Evolutionary conservation across 441 rosid species (phyloP).

Genomic region (Syzygium malaccense): DNA sequence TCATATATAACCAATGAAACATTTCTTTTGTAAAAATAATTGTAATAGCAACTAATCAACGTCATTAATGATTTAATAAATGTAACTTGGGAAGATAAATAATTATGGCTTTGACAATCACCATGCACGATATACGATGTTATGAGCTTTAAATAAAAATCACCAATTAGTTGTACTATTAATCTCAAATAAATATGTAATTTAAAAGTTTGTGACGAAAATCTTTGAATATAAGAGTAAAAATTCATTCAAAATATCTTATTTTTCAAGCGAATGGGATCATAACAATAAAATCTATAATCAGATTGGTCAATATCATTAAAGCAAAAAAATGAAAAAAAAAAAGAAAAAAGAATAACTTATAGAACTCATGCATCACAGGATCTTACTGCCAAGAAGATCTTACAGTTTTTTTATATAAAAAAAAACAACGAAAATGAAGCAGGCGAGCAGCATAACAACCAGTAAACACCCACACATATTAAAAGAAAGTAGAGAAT

Average conservation of each 20-base stretch:
- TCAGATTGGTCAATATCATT: neutral
- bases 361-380: accelerated
- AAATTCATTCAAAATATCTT: neutral
- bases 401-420: neutral
- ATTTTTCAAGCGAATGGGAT: too few species aligned
- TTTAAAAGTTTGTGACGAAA: neutral
- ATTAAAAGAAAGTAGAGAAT: neutral
- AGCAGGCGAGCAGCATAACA: neutral
- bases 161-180: neutral
- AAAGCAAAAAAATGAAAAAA: too few species aligned
- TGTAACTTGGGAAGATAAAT: neutral
- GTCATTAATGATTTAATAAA: too few species aligned
- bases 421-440: neutral
- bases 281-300: too few species aligned
- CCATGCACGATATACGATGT: too few species aligned
- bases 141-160: neutral
- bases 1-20: neutral
- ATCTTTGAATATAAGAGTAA: neutral
- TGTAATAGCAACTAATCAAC: neutral
- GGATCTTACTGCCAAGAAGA: neutral
- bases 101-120: neutral
- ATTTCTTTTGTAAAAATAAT: neutral
- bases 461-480: neutral
- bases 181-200: neutral
- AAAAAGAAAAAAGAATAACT: too few species aligned